Evolutionary conservation across 345 rosid species (phyloP).

Genomic region (Rhodamnia argentea): DNA sequence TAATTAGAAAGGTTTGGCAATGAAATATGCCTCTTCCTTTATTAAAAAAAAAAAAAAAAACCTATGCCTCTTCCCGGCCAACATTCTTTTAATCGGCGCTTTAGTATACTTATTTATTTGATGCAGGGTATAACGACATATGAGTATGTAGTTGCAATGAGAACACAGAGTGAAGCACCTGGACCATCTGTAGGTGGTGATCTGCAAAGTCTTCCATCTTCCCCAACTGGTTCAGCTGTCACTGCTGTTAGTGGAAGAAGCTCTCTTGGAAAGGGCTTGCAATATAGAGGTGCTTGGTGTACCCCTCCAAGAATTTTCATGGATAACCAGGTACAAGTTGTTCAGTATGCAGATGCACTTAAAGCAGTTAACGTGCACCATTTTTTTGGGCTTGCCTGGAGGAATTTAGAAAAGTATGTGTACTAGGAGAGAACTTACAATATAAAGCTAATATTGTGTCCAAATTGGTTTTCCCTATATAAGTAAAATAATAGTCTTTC

Average conservation of each 20-base stretch:
- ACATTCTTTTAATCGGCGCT: not conserved
- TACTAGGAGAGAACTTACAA: not conserved
- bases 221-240: slow-evolving; percentile 81
- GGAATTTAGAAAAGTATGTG: not conserved
- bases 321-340: slow-evolving; percentile 65
- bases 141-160: slow-evolving; percentile 90
- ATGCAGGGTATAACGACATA: slow-evolving; percentile 87
- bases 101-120: not conserved
- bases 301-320: slow-evolving; percentile 96
- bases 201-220: slow-evolving; percentile 58
- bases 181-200: slow-evolving; percentile 70
- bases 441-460: not conserved
- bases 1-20: slow-evolving; percentile 63
- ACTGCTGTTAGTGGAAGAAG: slow-evolving; percentile 81
- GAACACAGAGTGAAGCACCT: slow-evolving; percentile 73
- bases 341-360: not conserved
- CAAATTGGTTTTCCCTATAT: not conserved
- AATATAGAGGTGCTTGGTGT: slow-evolving; percentile 85
- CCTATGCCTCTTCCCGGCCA: not conserved
- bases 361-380: not conserved
- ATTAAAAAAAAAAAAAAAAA: not conserved
- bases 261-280: slow-evolving; percentile 79
- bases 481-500: not conserved
- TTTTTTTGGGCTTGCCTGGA: not conserved
- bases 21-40: not conserved